phyloP scores from a whole-genome alignment of 2,329 filamentous ascomycete genomes.

The Diaporthe velutina region DNA sequence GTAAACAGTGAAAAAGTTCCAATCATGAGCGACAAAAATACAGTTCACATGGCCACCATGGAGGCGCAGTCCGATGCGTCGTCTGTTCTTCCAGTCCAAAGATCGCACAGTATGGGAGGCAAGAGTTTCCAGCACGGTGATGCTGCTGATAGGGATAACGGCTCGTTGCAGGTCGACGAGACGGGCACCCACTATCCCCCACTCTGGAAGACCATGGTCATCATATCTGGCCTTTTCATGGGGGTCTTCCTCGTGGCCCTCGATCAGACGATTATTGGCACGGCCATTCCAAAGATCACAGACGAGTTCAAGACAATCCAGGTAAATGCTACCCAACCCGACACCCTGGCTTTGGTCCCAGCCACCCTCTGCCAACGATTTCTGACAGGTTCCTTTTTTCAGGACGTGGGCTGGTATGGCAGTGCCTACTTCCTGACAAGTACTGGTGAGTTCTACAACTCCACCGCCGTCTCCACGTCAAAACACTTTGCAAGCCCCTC shows the following conservation, averaged over 20 bases:
- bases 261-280: constrained; percentile 22
- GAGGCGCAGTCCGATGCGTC: neutral
- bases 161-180: constrained; percentile 3
- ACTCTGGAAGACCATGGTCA: neutral
- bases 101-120: neutral
- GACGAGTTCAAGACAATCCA: constrained; percentile 22
- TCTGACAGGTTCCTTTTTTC: neutral
- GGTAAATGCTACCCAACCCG: neutral
- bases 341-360: neutral
- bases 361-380: neutral
- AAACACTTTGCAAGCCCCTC: neutral
- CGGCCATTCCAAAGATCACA: constrained; percentile 21
- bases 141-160: neutral
- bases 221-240: constrained; percentile 10
- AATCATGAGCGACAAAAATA: neutral
- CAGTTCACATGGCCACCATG: neutral
- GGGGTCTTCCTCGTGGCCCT: constrained; percentile 23
- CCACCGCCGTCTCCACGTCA: neutral
- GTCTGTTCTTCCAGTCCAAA: neutral
- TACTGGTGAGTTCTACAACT: neutral
- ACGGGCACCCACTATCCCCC: neutral
- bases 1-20: neutral
- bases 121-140: neutral
- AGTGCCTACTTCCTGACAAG: constrained; percentile 8
- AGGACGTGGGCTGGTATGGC: constrained; percentile 16